phyloP scores from a whole-genome alignment of 257 asterid genomes.

The Solanum chmielewskii region DNA sequence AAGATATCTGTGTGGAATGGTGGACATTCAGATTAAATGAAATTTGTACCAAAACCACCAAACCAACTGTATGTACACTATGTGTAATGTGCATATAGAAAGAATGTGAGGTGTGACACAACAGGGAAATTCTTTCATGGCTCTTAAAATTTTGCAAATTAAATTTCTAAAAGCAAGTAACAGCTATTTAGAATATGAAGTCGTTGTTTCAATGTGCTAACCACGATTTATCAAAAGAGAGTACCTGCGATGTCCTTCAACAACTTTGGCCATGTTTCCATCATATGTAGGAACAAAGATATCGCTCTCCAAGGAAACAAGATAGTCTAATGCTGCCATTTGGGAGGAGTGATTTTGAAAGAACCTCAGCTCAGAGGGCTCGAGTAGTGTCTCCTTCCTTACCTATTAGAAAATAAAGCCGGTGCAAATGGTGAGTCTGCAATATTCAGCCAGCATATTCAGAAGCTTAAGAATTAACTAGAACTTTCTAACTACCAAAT shows the following conservation, averaged over 20 bases:
- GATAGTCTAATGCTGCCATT: conserved; percentile 33
- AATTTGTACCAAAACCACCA: neutral
- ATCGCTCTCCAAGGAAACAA: conserved; percentile 26
- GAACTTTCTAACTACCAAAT: conserved; percentile 4
- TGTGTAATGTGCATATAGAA: neutral
- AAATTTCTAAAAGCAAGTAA: neutral
- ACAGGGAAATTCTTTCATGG: neutral
- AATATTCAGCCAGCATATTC: neutral
- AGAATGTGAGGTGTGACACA: neutral
- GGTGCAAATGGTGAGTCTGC: neutral
- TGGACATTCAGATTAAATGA: neutral
- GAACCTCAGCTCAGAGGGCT: conserved; percentile 12
- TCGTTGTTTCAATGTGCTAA: neutral
- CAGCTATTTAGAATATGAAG: neutral
- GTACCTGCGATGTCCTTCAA: conserved; percentile 37
- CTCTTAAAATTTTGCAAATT: neutral
- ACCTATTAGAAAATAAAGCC: conserved; percentile 2
- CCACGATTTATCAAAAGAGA: neutral
- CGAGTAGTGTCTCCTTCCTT: conserved; percentile 21
- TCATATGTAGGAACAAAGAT: conserved; percentile 29
- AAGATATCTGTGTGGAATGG: conserved; percentile 20
- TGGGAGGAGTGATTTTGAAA: conserved; percentile 25
- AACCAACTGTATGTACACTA: neutral
- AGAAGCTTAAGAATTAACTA: neutral
- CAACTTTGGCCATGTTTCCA: conserved; percentile 36